These are phyloP conservation scores for Pleurotus citrinopileatus DNA, from an alignment of 768 basidiomycete genomes.

Conservation along the genomic window DNA sequence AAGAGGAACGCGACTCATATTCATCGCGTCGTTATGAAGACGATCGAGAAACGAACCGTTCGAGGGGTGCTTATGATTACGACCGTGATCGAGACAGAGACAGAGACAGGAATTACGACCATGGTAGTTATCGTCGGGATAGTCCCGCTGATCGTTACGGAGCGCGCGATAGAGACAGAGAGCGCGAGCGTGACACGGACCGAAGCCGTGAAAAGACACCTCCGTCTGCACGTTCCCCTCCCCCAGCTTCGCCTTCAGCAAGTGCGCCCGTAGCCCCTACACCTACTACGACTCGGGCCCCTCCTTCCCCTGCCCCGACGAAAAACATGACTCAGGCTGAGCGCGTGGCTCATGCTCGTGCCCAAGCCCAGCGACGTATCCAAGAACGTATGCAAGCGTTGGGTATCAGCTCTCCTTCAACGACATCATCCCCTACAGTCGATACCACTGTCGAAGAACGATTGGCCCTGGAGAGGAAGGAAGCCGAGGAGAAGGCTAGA, in stretches of 20 bases:
- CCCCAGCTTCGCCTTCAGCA: slow-evolving; percentile 46
- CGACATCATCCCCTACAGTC: slow-evolving; percentile 39
- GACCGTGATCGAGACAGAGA: slow-evolving; percentile 42
- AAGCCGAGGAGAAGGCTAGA: slow-evolving; percentile 83
- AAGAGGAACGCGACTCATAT: slow-evolving; percentile 40
- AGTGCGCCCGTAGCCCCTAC: slow-evolving; percentile 43
- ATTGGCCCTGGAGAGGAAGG: slow-evolving; percentile 81
- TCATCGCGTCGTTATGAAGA: slow-evolving; percentile 36
- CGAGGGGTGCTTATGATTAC: slow-evolving; percentile 21
- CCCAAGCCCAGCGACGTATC: slow-evolving; percentile 78
- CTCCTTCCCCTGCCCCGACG: slow-evolving; percentile 55
- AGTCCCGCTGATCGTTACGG: slow-evolving; percentile 21
- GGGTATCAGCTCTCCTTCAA: slow-evolving; percentile 57
- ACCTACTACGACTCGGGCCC: slow-evolving; percentile 38
- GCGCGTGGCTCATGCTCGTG: slow-evolving; percentile 70
- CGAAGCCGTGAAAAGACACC: slow-evolving; percentile 38
- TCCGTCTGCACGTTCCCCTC: slow-evolving; percentile 45
- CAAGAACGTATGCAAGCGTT: slow-evolving; percentile 84
- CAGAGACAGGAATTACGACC: slow-evolving; percentile 35
- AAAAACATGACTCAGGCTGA: slow-evolving; percentile 88
- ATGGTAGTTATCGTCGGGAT: slow-evolving; percentile 26
- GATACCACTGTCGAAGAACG: slow-evolving; percentile 86
- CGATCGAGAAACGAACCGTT: slow-evolving; percentile 7
- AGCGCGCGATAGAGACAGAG: slow-evolving; percentile 16
- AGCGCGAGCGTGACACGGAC: slow-evolving; percentile 35